Evolutionary conservation across 495 filamentous ascomycete genomes (phyloP).

Genomic region (Lophiotrema nucula): DNA sequence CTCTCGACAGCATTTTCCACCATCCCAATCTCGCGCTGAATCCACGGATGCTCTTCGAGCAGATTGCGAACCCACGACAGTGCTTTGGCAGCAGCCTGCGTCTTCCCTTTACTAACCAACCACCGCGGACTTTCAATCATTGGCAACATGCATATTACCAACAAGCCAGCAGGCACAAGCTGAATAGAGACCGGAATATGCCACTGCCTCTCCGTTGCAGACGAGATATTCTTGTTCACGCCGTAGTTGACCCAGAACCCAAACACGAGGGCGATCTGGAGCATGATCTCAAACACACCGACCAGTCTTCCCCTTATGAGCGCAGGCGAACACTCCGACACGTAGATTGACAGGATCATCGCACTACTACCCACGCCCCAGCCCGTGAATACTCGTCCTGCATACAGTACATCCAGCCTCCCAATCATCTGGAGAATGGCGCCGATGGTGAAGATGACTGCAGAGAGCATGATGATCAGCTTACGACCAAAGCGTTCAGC

Average conservation of each 20-base stretch:
- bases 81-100: conserved; percentile 54
- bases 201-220: conserved; percentile 49
- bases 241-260: conserved; percentile 55
- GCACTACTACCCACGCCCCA: conserved; percentile 39
- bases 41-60: conserved; percentile 56
- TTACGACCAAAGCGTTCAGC: conserved; percentile 24
- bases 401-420: conserved; percentile 28
- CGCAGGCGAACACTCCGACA: conserved; percentile 42
- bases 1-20: conserved; percentile 6
- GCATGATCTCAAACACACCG: conserved; percentile 67
- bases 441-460: conserved; percentile 23
- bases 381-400: conserved; percentile 41
- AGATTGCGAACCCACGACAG: conserved; percentile 64
- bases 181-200: conserved; percentile 56
- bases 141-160: conserved; percentile 49
- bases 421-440: conserved; percentile 17
- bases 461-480: conserved; percentile 21
- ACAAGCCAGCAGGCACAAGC: conserved; percentile 53
- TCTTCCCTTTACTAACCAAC: conserved; percentile 55
- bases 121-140: conserved; percentile 62
- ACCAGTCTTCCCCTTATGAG: conserved; percentile 46
- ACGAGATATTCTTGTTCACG: conserved; percentile 45
- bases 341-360: conserved; percentile 42
- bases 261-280: conserved; percentile 66
- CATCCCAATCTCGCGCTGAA: conserved; percentile 32